phyloP scores from a whole-genome alignment of 305 asterid genomes.

The Fraxinus sp. region DNA sequence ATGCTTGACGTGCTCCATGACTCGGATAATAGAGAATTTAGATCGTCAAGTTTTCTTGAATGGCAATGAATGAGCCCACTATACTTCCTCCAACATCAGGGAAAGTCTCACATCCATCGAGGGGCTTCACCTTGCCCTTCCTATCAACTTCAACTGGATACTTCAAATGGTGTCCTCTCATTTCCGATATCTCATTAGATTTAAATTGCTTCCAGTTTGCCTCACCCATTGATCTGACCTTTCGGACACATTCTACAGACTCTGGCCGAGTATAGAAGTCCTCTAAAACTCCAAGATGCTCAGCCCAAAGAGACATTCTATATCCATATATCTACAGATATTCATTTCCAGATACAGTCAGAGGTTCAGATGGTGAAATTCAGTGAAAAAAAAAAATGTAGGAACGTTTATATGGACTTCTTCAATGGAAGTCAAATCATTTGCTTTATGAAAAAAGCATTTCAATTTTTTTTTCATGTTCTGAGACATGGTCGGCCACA shows the following conservation, averaged over 20 bases:
- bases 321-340: constrained; percentile 72
- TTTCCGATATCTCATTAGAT: constrained; percentile 63
- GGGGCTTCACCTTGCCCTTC: constrained; percentile 72
- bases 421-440: neutral
- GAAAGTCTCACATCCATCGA: constrained; percentile 67
- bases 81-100: constrained; percentile 95
- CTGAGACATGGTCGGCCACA: neutral
- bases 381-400: neutral
- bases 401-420: neutral
- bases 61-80: constrained; percentile 76
- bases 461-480: neutral
- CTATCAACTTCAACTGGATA: constrained; percentile 87
- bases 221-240: constrained; percentile 76
- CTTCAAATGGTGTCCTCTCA: constrained; percentile 86
- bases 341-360: constrained; percentile 17
- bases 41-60: constrained; percentile 91
- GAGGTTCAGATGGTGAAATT: neutral
- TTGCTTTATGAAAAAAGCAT: neutral
- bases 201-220: constrained; percentile 80
- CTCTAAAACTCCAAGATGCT: constrained; percentile 83
- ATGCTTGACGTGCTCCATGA: neutral
- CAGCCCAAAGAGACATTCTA: constrained; percentile 98
- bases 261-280: constrained; percentile 81
- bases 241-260: constrained; percentile 75
- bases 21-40: constrained; percentile 19